phyloP scores from a whole-genome alignment of 176 grass and related monocot genomes.

The Bonia amplexicaulis region DNA sequence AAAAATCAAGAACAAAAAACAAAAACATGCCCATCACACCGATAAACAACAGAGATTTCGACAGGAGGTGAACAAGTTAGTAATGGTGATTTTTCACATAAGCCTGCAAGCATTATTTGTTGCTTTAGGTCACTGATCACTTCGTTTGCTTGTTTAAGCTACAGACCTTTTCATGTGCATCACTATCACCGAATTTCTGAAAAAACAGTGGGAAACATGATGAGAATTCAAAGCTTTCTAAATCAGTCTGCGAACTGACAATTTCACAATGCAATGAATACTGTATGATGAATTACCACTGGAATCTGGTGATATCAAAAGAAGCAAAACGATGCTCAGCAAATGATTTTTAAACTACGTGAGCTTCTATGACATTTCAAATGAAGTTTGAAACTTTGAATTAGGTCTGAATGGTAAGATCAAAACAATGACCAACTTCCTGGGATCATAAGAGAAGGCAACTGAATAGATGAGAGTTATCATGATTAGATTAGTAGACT shows the following conservation, averaged over 20 bases:
- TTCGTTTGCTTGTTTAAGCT: slow-evolving; percentile 29
- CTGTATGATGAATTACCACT: not conserved
- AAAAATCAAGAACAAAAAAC: not conserved
- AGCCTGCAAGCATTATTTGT: slow-evolving; percentile 27
- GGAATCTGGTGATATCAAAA: not conserved
- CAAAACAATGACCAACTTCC: not conserved
- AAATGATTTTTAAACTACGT: not conserved
- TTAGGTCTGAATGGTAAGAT: not conserved
- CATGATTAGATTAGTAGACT: not conserved
- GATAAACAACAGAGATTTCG: not conserved
- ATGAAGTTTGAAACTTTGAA: not conserved
- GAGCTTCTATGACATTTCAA: not conserved
- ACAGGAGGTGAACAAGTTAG: not conserved
- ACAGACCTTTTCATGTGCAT: slow-evolving; percentile 14
- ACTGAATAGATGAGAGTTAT: not conserved
- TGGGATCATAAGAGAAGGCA: not conserved
- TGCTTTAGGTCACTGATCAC: slow-evolving; percentile 23
- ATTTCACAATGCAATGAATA: not conserved
- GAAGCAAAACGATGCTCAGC: not conserved
- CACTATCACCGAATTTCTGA: slow-evolving; percentile 30
- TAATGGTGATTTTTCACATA: not conserved
- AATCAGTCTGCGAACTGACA: not conserved
- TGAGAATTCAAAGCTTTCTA: slow-evolving; percentile 8
- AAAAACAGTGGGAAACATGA: slow-evolving; percentile 5
- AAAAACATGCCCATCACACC: not conserved